These are phyloP conservation scores for Blastomyces percursus DNA, from an alignment of 2,329 filamentous ascomycete genomes.

Conservation along the genomic window DNA sequence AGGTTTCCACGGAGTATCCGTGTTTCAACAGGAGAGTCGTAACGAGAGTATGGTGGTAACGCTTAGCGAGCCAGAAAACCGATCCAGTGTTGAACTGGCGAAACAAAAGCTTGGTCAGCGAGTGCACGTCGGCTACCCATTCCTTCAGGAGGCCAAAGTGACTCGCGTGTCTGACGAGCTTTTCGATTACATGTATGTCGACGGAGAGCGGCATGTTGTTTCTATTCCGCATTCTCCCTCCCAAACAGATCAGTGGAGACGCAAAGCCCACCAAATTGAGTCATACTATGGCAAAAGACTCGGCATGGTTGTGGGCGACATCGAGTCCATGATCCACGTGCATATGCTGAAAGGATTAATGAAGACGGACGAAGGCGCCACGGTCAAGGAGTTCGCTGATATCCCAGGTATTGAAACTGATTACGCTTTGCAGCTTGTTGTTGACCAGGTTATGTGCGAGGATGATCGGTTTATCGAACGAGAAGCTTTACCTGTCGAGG, in stretches of 20 bases:
- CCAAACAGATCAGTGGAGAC: conserved; percentile 73
- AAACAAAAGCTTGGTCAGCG: conserved; percentile 71
- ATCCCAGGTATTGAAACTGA: conserved; percentile 78
- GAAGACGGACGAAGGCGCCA: conserved; percentile 83
- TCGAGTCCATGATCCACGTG: conserved; percentile 83
- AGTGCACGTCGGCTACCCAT: conserved; percentile 89
- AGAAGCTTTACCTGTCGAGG: conserved; percentile 72
- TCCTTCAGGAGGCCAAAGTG: conserved; percentile 87
- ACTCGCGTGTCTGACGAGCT: conserved; percentile 83
- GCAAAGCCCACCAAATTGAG: conserved; percentile 74
- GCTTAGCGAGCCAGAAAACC: conserved; percentile 60
- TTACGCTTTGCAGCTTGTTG: conserved; percentile 82
- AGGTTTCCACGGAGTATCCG: conserved; percentile 79
- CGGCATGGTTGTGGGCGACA: conserved; percentile 72
- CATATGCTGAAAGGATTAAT: conserved; percentile 84
- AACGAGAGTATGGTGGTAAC: conserved; percentile 96
- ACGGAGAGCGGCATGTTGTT: conserved; percentile 53
- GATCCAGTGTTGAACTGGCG: conserved; percentile 59
- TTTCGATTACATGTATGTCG: conserved; percentile 69
- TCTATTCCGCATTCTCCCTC: conserved; percentile 59
- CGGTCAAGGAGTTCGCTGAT: conserved; percentile 82
- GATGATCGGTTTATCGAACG: conserved; percentile 90
- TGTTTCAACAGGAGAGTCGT: conserved; percentile 90
- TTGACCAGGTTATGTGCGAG: conserved; percentile 80
- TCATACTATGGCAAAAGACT: conserved; percentile 81